Evolutionary conservation across 345 rosid species (phyloP), one percentile per base, ranked within the genome.

Genomic region (Schrenkiella parvula): DNA sequence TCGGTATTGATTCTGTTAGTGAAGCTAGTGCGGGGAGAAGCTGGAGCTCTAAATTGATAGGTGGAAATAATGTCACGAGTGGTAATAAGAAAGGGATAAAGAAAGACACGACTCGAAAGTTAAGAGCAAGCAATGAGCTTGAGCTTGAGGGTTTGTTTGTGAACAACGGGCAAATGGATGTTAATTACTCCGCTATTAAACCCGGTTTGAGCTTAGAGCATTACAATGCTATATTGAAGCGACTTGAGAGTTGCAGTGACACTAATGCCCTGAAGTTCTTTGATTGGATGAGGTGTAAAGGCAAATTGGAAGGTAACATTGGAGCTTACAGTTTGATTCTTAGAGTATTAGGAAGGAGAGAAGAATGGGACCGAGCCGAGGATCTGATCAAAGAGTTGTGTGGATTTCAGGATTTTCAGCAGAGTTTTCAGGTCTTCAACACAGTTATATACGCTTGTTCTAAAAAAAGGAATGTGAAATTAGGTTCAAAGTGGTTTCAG

Each of bases 351-450:
- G 81, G 83, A 65, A 82, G 91, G 80, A 82, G 82, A 66, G 80
- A 80, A 83, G 90, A 90, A 71, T 93, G 98, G 98, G 82, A 82
- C 15, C 70, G 79, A n/a, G 92, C 88, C 0, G 90, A 89, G 82
- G 81, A 50, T 38, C 50, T 86, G 50, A 75, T 93, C 66, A 70
- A 43, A 66, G 85, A 85, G 76, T 61, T 79, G 22, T 75, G 73
- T 71, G 54, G 43, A 13, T 64, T 61, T 50, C 77, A 66, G 6
- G 79, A 76, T 8, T 65, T 80, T 47, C 78, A 83, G 64, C 58
- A 83, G 58, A 83, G 76, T 64, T 85, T 77, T 68, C 89, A 81
- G 81, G 84, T 80, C 71, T 93, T 89, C 59, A 93, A 93, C 80
- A 84, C 93, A 0, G 82, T 90, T 56, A 80, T 93, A 59, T 88